Percentiles rank a stretch among this genome's conserved stretches.
Evolutionary conservation across 176 grass and related monocot genomes (phyloP).

Genomic region (Raddia guianensis): DNA sequence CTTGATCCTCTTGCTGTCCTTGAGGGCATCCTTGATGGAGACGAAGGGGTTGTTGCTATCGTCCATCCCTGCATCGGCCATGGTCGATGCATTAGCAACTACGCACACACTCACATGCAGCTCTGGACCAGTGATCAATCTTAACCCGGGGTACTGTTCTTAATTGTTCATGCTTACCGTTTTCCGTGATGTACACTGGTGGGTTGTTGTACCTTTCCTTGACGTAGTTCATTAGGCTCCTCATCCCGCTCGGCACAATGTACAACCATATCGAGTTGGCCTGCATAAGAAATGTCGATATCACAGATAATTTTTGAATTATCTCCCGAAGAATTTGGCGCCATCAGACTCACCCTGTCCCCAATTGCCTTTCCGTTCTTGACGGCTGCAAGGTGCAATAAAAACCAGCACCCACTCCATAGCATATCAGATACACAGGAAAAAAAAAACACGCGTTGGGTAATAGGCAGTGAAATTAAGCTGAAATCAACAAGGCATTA

Average conservation of each 20-base stretch:
- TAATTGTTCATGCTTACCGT: conserved; percentile 35
- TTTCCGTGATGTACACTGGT: conserved; percentile 86
- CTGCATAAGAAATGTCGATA: conserved; percentile 30
- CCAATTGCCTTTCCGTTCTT: conserved; percentile 63
- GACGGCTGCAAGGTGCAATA: conserved; percentile 57
- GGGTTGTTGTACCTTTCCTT: conserved; percentile 82
- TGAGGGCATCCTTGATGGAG: conserved; percentile 71
- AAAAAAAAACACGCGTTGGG: neutral
- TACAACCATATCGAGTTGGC: conserved; percentile 87
- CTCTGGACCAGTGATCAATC: neutral
- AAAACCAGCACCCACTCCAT: neutral
- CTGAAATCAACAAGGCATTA: neutral
- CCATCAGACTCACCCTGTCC: conserved; percentile 51
- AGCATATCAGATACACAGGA: neutral
- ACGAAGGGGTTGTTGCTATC: conserved; percentile 74
- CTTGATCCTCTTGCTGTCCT: conserved; percentile 82
- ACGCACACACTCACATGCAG: neutral
- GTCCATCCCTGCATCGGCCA: conserved; percentile 63
- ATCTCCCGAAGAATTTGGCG: neutral
- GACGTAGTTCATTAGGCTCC: conserved; percentile 93
- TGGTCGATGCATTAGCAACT: neutral
- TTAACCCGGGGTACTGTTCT: no score
- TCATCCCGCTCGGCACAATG: conserved; percentile 82
- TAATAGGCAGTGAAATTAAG: neutral
- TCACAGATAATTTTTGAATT: neutral